These are phyloP conservation scores for Zoysia japonica DNA, from an alignment of 176 grass and related monocot genomes.

Conservation along the genomic window DNA sequence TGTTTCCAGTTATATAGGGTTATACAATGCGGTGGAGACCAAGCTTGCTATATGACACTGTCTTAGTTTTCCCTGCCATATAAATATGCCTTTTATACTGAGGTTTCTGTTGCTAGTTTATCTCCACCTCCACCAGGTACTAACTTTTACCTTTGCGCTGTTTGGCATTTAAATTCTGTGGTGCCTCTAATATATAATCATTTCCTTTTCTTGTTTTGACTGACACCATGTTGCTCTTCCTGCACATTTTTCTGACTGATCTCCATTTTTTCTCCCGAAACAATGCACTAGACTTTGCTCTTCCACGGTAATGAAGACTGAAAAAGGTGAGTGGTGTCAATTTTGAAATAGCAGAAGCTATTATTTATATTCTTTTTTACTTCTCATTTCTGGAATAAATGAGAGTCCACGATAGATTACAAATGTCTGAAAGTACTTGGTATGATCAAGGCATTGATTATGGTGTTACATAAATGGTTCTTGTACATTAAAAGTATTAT, in stretches of 20 bases:
- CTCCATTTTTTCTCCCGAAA: slow-evolving; percentile 23
- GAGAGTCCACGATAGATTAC: too few relatives aligned
- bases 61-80: not conserved
- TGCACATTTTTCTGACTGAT: slow-evolving; percentile 30
- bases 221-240: not conserved
- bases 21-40: not conserved
- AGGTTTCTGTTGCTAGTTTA: not conserved
- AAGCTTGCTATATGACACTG: too few relatives aligned
- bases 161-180: not conserved
- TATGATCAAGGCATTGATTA: too few relatives aligned
- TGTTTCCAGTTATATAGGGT: not conserved
- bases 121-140: not conserved
- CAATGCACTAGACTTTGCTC: slow-evolving; percentile 30
- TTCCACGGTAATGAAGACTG: too few relatives aligned
- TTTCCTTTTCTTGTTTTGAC: not conserved
- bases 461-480: too few relatives aligned
- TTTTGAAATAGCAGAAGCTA: too few relatives aligned
- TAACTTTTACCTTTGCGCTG: not conserved
- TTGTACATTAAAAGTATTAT: too few relatives aligned
- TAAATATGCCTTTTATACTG: not conserved
- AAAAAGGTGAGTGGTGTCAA: too few relatives aligned
- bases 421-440: too few relatives aligned
- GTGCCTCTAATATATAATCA: not conserved
- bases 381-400: too few relatives aligned
- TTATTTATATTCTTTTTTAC: too few relatives aligned